Conservation (phyloP, 1,284 basidiomycete genomes). For the Puccinia polysora region DNA sequence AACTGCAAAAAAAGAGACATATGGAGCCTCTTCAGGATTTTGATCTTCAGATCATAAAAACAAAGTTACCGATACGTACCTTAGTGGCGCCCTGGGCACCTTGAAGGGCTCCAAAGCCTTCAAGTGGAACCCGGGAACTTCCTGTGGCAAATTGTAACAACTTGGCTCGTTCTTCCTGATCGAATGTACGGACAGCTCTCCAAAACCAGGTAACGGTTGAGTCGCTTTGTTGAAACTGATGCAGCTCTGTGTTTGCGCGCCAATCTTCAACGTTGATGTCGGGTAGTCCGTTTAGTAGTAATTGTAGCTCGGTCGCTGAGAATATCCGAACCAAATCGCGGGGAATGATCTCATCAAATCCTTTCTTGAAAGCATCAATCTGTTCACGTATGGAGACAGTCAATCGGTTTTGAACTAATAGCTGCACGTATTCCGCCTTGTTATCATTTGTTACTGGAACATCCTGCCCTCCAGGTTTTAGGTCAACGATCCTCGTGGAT, state of each 20-base stretch:
- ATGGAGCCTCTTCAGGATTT: background rate
- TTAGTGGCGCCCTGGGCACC: conserved; percentile 41
- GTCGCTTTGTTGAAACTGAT: conserved; percentile 57
- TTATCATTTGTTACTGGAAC: conserved; percentile 87
- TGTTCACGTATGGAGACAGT: conserved; percentile 95
- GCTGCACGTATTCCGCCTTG: conserved; percentile 90
- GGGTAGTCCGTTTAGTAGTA: conserved; percentile 60
- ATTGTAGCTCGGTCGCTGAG: conserved; percentile 40
- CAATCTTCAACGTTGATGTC: conserved; percentile 98
- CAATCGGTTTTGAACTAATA: conserved; percentile 82
- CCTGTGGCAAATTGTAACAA: conserved; percentile 82
- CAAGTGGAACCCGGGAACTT: conserved; percentile 83
- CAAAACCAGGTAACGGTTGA: conserved; percentile 98
- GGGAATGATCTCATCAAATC: conserved; percentile 94
- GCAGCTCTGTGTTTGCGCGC: conserved; percentile 77
- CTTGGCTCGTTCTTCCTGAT: conserved; percentile 91
- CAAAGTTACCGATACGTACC: too few relatives aligned
- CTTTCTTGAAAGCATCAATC: conserved; percentile 72
- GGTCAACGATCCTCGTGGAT: conserved; percentile 73
- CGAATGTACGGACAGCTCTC: conserved; percentile 95
- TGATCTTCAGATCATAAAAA: background rate
- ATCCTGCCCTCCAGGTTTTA: conserved; percentile 76
- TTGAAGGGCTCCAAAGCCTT: conserved; percentile 59
- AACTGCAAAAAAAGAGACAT: background rate
- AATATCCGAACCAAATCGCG: conserved; percentile 39